phyloP scores from a whole-genome alignment of 345 rosid species.

The Salix purpurea region DNA sequence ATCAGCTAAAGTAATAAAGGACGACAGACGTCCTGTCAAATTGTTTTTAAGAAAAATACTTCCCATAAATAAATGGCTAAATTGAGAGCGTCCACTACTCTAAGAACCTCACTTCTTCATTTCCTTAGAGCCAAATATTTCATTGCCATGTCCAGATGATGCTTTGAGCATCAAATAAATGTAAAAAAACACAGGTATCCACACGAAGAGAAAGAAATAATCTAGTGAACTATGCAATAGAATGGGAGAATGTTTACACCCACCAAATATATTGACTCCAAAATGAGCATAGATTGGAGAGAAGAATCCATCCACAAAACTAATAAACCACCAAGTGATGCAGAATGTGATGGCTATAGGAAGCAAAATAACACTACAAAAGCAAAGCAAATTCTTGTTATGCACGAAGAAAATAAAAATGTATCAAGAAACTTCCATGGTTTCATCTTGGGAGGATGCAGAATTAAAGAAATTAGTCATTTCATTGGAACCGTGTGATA shows the following conservation, averaged over 20 bases:
- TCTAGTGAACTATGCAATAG: background rate
- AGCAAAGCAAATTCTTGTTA: background rate
- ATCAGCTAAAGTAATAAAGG: too few relatives aligned
- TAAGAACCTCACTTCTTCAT: too few relatives aligned
- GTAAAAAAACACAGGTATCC: background rate
- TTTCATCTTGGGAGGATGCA: background rate
- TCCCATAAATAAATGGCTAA: too few relatives aligned
- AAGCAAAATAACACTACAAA: conserved; percentile 60
- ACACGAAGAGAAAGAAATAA: background rate
- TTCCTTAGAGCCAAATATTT: too few relatives aligned
- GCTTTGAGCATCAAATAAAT: background rate
- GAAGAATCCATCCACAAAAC: conserved; percentile 65
- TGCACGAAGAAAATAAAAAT: background rate
- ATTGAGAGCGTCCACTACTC: background rate
- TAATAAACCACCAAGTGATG: conserved; percentile 73
- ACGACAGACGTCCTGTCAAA: too few relatives aligned
- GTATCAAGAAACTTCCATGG: background rate
- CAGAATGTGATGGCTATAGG: conserved; percentile 73
- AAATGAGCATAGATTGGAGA: conserved; percentile 68
- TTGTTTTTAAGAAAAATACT: too few relatives aligned
- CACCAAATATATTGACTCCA: conserved; percentile 66
- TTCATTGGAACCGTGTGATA: background rate
- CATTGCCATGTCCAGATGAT: background rate
- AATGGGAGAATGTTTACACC: background rate
- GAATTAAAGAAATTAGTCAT: too few relatives aligned